Conservation (phyloP, 2,329 filamentous ascomycete genomes). For the Cryphonectria naterciae region DNA sequence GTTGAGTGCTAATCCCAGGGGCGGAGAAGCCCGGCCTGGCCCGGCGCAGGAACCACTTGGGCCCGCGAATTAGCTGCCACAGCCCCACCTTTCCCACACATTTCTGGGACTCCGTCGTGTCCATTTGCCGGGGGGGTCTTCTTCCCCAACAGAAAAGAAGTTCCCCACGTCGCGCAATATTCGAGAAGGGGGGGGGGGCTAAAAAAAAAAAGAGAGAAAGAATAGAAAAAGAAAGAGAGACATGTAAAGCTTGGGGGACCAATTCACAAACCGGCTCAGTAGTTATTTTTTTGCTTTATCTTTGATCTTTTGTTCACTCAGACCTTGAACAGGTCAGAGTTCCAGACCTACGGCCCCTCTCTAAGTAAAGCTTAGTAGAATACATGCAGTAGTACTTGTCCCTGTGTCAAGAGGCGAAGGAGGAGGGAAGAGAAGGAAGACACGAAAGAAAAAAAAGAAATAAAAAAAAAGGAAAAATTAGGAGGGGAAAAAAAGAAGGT, state of each 20-base stretch:
- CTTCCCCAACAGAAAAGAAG: conserved; percentile 29
- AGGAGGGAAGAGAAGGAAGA: neutral
- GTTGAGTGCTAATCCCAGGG: neutral
- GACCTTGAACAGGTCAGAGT: neutral
- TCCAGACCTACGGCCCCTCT: neutral
- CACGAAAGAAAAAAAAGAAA: neutral
- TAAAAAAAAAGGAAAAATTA: too few species aligned
- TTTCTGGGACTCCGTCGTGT: conserved; percentile 3
- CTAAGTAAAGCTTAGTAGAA: neutral
- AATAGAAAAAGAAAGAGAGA: neutral
- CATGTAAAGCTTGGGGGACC: neutral
- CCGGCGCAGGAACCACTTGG: conserved; percentile 9
- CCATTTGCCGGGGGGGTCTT: conserved; percentile 25
- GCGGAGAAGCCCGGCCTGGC: conserved; percentile 5
- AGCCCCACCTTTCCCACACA: conserved; percentile 16
- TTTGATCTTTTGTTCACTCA: neutral
- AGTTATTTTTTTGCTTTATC: neutral
- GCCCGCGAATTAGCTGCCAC: neutral
- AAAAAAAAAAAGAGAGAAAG: neutral
- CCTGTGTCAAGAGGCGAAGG: neutral
- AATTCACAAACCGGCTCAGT: neutral
- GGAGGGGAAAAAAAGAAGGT: too few species aligned
- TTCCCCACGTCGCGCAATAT: conserved; percentile 3
- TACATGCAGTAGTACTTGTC: neutral
- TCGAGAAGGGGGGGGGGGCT: conserved; percentile 5